phyloP scores from a whole-genome alignment of 257 asterid genomes.

The Solanum acaule region DNA sequence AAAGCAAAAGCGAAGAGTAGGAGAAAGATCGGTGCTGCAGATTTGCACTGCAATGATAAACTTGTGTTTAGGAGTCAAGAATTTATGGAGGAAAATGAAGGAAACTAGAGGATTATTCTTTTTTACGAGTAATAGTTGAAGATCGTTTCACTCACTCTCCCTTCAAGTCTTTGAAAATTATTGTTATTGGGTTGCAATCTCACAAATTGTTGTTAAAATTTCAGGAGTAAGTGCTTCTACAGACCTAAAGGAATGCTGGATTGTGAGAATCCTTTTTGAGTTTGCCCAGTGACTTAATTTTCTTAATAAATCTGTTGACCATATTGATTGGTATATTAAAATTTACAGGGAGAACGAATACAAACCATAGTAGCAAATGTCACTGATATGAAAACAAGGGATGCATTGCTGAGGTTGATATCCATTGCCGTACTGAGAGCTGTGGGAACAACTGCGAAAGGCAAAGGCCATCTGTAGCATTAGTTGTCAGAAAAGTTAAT shows the following conservation, averaged over 20 bases:
- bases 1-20: constrained; percentile 94
- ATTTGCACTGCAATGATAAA: constrained; percentile 76
- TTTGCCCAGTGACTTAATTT: neutral
- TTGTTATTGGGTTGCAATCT: neutral
- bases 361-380: constrained; percentile 98
- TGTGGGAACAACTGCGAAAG: constrained; percentile 99
- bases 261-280: neutral
- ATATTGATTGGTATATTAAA: neutral
- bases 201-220: neutral
- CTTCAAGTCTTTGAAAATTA: neutral
- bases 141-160: neutral
- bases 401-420: constrained; percentile 88
- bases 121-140: neutral
- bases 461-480: constrained; percentile 92
- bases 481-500: constrained; percentile 76
- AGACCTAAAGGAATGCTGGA: neutral
- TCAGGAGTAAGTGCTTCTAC: neutral
- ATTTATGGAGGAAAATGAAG: neutral
- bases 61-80: neutral
- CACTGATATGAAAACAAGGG: constrained; percentile 97
- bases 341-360: constrained; percentile 5
- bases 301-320: neutral
- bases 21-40: constrained; percentile 98
- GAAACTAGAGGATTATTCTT: neutral
- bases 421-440: constrained; percentile 99